Evolutionary conservation across 208 protist genomes (phyloP).

Genomic region (Trichomonas tenax): DNA sequence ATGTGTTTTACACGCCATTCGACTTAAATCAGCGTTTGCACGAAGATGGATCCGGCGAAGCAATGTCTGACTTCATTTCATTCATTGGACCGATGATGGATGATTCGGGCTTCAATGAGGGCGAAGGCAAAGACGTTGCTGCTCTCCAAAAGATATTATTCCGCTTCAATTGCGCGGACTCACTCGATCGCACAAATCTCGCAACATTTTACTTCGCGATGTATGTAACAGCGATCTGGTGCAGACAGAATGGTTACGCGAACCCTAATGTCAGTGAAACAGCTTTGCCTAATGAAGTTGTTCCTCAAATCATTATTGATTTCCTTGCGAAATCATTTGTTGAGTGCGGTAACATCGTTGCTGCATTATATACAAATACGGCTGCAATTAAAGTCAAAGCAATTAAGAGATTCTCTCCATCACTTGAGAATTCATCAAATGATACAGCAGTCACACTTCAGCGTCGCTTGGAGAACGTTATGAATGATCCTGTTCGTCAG

Average conservation of each 20-base stretch:
- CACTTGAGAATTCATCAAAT: not conserved
- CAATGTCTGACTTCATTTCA: not conserved
- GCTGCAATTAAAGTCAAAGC: slow-evolving; percentile 3
- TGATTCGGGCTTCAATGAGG: not conserved
- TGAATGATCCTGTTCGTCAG: not conserved
- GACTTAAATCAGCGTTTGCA: not conserved
- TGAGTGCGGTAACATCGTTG: not conserved
- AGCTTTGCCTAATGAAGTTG: not conserved
- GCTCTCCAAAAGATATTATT: not conserved
- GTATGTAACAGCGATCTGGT: not conserved
- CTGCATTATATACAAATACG: not conserved
- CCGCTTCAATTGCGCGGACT: not conserved
- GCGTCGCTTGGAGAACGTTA: not conserved
- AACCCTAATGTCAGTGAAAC: not conserved
- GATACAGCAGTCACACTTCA: not conserved
- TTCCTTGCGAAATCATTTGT: not conserved
- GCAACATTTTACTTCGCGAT: not conserved
- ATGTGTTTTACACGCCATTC: not conserved
- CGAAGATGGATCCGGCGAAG: not conserved
- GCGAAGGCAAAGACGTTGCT: not conserved
- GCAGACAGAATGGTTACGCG: not conserved
- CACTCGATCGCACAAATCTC: not conserved
- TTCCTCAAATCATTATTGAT: not conserved
- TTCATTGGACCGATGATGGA: not conserved
- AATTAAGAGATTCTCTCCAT: not conserved